Conservation (phyloP, 352 stramenopile genomes). For the Phytopythium chamaehyphon region DNA sequence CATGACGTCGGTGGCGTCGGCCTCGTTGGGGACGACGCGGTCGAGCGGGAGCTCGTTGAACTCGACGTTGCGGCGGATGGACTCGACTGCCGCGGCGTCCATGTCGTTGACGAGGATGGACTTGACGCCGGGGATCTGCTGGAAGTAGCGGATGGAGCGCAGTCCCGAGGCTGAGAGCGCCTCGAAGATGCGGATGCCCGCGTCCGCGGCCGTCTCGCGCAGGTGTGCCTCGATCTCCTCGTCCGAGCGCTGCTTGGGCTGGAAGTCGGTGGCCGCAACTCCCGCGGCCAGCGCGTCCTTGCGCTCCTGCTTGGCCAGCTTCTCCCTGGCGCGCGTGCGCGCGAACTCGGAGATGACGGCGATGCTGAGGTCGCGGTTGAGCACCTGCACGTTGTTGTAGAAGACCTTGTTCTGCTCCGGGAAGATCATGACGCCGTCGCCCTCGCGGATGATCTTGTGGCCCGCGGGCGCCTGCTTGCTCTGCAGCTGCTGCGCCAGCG, state of each 20-base stretch:
- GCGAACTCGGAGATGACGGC: conserved; percentile 97
- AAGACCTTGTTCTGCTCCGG: conserved; percentile 89
- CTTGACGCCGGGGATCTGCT: conserved; percentile 97
- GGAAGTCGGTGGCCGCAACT: conserved; percentile 24
- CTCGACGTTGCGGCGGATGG: conserved; percentile 94
- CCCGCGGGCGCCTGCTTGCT: conserved; percentile 48
- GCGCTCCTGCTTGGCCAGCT: conserved; percentile 70
- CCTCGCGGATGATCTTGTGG: conserved; percentile 88
- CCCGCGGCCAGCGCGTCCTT: conserved; percentile 39
- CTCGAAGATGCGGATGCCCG: conserved; percentile 97
- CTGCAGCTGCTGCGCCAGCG: conserved; percentile 59
- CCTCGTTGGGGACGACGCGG: conserved; percentile 81
- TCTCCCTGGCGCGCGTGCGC: conserved; percentile 78
- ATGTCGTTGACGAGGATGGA: conserved; percentile 99
- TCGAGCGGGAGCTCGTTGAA: conserved; percentile 84
- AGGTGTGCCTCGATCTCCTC: conserved; percentile 75
- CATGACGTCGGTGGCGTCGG: conserved; percentile 86
- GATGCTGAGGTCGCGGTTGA: conserved; percentile 99
- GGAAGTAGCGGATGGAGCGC: conserved; percentile 98
- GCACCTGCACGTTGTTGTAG: conserved; percentile 94
- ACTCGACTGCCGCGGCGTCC: conserved; percentile 93
- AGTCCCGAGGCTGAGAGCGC: conserved; percentile 97
- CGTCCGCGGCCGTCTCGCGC: conserved; percentile 50
- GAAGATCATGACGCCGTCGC: conserved; percentile 90
- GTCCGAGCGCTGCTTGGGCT: conserved; percentile 49